Conservation (phyloP, 306 rosid species). For the Rubus idaeus region DNA sequence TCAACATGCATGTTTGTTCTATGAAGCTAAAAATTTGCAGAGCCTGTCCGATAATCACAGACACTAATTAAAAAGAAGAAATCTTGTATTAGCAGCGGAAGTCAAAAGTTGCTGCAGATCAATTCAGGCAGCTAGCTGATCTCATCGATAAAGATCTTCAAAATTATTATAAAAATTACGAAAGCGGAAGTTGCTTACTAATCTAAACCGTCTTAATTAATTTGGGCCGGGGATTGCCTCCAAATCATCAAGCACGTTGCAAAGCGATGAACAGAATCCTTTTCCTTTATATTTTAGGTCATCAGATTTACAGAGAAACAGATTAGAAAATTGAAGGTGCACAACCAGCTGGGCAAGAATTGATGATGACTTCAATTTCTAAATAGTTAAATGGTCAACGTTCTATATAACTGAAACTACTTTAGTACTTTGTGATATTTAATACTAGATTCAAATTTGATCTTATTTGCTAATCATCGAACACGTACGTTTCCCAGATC, state of each 20-base stretch:
- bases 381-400: not conserved
- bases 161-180: not conserved
- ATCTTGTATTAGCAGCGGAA: not conserved
- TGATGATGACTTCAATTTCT: not conserved
- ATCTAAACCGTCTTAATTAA: not conserved
- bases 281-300: not conserved
- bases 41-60: not conserved
- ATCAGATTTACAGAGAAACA: not conserved
- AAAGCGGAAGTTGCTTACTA: not conserved
- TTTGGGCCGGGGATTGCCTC: not conserved
- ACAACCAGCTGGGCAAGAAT: constrained; percentile 11
- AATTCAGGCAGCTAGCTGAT: constrained; percentile 5
- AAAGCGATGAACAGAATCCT: not conserved
- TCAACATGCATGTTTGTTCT: not conserved
- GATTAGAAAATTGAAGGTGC: not conserved
- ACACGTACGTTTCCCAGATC: constrained; percentile 23
- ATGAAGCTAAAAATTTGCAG: not conserved
- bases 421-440: not conserved
- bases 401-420: not conserved
- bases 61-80: not conserved
- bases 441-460: not conserved
- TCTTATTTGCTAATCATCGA: constrained; percentile 21
- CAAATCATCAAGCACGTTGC: constrained; percentile 25
- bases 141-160: not conserved
- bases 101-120: constrained; percentile 6